These are phyloP conservation scores for Cornus florida DNA, from an alignment of 148 eudicot species.

Conservation along the genomic window DNA sequence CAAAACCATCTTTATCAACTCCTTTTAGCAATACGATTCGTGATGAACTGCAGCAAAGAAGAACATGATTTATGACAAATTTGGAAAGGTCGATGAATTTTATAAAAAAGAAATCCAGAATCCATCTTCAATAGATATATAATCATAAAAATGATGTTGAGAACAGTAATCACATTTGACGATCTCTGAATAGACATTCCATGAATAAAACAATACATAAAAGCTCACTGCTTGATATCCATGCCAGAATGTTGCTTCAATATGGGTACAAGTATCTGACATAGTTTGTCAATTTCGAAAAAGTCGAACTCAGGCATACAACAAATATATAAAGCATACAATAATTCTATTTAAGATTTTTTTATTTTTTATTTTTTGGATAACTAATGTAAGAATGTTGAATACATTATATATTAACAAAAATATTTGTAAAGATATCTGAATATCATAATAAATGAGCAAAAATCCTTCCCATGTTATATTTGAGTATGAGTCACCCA, in stretches of 20 bases:
- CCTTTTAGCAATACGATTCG: constrained; percentile 95
- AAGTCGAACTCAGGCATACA: background rate
- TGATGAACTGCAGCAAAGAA: constrained; percentile 65
- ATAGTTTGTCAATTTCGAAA: background rate
- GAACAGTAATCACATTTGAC: background rate
- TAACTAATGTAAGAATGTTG: background rate
- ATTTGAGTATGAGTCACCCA: background rate
- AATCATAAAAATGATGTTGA: constrained; percentile 7
- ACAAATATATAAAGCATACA: background rate
- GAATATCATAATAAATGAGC: background rate
- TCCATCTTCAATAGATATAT: background rate
- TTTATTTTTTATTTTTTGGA: too few species aligned
- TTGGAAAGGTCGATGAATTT: background rate
- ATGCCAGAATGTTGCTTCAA: background rate
- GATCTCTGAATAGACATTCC: background rate
- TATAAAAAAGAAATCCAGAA: background rate
- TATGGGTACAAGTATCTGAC: background rate
- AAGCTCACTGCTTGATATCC: background rate
- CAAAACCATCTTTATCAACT: constrained; percentile 84
- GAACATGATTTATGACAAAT: background rate
- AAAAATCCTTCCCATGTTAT: background rate
- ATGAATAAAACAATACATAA: background rate
- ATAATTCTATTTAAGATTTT: background rate
- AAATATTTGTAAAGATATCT: background rate
- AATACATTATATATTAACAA: background rate